Evolutionary conservation across 2,329 filamentous ascomycete species (phyloP).

Genomic region (Trichoderma sp.): DNA sequence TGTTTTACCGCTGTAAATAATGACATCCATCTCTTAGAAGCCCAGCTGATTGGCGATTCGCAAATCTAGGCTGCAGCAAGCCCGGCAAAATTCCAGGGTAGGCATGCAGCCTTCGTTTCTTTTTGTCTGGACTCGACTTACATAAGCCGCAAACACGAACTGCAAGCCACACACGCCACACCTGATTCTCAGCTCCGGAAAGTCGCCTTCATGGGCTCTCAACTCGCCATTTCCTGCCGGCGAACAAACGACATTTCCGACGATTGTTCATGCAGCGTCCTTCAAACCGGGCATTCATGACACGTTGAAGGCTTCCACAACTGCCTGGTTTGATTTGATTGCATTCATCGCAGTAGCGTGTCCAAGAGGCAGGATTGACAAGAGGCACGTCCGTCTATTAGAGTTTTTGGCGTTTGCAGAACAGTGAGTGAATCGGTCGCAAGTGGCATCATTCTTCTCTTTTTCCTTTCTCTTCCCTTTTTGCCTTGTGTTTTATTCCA

Average conservation of each 20-base stretch:
- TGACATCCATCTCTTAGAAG: neutral
- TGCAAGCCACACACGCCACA: slow-evolving; percentile 22
- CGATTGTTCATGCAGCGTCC: neutral
- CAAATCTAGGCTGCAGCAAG: neutral
- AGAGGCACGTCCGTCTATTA: neutral
- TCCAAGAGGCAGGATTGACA: neutral
- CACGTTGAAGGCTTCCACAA: neutral
- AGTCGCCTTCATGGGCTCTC: slow-evolving; percentile 13
- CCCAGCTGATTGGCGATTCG: neutral
- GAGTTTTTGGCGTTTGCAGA: neutral
- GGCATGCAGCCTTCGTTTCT: neutral
- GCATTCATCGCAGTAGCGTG: neutral
- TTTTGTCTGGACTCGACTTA: neutral
- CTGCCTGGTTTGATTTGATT: neutral
- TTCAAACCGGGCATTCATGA: neutral
- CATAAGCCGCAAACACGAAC: slow-evolving; percentile 13
- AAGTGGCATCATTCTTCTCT: neutral
- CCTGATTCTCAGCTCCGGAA: slow-evolving; percentile 12
- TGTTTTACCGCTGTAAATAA: neutral
- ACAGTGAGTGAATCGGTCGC: neutral
- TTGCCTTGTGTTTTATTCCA: neutral
- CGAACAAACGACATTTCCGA: neutral
- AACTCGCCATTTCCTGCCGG: slow-evolving; percentile 5
- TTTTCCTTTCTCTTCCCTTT: neutral
- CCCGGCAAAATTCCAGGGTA: slow-evolving; percentile 2